Conservation (phyloP, 164 flowering plant genomes). For the Platanus orientalis region DNA sequence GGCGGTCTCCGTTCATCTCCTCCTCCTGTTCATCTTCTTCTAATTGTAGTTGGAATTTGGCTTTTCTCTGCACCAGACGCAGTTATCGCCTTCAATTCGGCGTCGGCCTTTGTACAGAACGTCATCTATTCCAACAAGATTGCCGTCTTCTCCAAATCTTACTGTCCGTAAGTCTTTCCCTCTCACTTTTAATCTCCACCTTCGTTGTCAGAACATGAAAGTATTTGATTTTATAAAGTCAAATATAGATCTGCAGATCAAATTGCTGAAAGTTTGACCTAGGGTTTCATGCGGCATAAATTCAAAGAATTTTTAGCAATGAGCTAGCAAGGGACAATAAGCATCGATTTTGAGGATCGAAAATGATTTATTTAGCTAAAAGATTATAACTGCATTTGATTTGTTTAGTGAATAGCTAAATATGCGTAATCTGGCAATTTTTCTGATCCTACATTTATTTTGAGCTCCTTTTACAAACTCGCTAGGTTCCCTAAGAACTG, state of each 20-base stretch:
- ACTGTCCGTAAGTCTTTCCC: slow-evolving; percentile 68
- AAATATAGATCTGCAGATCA: too few relatives aligned
- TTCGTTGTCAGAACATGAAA: not conserved
- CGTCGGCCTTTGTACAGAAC: slow-evolving; percentile 80
- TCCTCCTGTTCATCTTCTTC: not conserved
- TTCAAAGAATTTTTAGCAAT: too few relatives aligned
- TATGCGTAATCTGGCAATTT: too few relatives aligned
- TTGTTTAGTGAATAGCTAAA: too few relatives aligned
- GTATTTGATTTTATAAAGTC: not conserved
- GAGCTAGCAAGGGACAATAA: too few relatives aligned
- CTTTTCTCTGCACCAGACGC: not conserved
- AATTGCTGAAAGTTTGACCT: not conserved
- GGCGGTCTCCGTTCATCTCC: not conserved
- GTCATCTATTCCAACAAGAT: slow-evolving; percentile 77
- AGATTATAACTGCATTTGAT: too few relatives aligned
- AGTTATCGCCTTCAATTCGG: slow-evolving; percentile 28
- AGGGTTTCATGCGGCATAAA: not conserved
- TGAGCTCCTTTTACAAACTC: too few relatives aligned
- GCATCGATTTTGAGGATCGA: too few relatives aligned
- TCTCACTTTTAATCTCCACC: not conserved
- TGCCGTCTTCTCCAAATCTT: slow-evolving; percentile 93
- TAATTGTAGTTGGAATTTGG: not conserved
- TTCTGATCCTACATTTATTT: too few relatives aligned
- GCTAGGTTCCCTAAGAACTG: too few relatives aligned
- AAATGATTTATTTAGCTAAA: too few relatives aligned